Conservation (phyloP, 129 eudicot species). For the Mikania micrantha region DNA sequence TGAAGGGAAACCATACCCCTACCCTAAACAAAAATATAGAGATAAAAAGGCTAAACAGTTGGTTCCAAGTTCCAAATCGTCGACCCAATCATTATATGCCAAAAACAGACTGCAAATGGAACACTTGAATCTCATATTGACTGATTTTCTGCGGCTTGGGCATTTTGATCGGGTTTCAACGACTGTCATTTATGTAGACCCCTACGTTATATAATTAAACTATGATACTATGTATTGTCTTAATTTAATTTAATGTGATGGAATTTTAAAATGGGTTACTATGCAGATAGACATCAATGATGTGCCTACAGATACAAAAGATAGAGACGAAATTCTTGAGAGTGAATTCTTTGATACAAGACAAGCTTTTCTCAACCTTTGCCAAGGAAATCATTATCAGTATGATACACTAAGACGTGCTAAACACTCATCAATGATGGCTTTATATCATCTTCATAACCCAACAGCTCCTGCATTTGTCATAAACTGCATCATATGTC, state of each 20-base stretch:
- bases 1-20: too few species aligned
- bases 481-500: slow-evolving; percentile 54
- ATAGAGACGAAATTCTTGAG: slow-evolving; percentile 82
- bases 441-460: slow-evolving; percentile 92
- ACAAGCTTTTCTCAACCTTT: slow-evolving; percentile 86
- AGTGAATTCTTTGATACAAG: slow-evolving; percentile 90
- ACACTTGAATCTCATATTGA: neutral
- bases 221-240: neutral
- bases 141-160: neutral
- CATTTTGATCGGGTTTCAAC: neutral
- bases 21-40: neutral
- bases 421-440: slow-evolving; percentile 98
- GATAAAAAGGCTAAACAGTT: neutral
- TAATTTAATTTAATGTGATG: neutral
- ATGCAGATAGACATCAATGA: slow-evolving; percentile 64
- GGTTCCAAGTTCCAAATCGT: neutral
- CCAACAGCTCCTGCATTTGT: slow-evolving; percentile 97
- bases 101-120: neutral
- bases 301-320: slow-evolving; percentile 75
- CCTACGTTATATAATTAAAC: neutral
- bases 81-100: neutral
- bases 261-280: slow-evolving; percentile 8
- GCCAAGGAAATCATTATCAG: slow-evolving; percentile 94
- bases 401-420: slow-evolving; percentile 96
- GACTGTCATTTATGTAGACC: neutral